Conservation (phyloP, 208 protist species). For the Leishmania turanica region DNA sequence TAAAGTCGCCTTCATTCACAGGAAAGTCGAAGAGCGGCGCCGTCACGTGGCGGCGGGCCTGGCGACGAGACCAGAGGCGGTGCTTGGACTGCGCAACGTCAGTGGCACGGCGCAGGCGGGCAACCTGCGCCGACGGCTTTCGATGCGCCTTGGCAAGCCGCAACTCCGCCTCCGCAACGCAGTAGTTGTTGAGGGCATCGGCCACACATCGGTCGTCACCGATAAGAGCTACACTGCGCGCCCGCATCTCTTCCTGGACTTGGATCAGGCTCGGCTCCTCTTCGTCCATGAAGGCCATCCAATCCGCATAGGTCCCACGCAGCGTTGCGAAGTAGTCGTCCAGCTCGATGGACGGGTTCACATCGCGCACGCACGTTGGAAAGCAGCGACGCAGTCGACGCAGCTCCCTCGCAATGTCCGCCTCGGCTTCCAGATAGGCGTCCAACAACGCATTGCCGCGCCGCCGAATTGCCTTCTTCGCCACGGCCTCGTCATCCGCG, state of each 20-base stretch:
- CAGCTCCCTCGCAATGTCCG: constrained; percentile 36
- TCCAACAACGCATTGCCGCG: constrained; percentile 36
- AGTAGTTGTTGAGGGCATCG: constrained; percentile 46
- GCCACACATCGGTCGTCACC: constrained; percentile 59
- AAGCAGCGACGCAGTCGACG: constrained; percentile 44
- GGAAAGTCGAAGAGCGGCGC: constrained; percentile 24
- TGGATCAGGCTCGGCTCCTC: constrained; percentile 29
- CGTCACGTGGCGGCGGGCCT: constrained; percentile 39
- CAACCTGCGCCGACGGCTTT: constrained; percentile 21
- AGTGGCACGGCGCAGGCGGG: constrained; percentile 16
- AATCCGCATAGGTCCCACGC: constrained; percentile 47
- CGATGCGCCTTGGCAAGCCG: constrained; percentile 36
- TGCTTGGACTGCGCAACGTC: constrained; percentile 55
- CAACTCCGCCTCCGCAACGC: constrained; percentile 46
- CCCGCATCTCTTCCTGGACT: constrained; percentile 47
- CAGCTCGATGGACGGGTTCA: constrained; percentile 56
- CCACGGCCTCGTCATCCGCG: constrained; percentile 25
- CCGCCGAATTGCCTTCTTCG: constrained; percentile 36
- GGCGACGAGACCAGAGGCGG: constrained; percentile 45
- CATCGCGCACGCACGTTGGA: constrained; percentile 64
- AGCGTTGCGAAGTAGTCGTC: constrained; percentile 60
- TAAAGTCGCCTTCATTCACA: constrained; percentile 28
- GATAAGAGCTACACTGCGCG: constrained; percentile 47
- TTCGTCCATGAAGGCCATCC: constrained; percentile 30
- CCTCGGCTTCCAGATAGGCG: constrained; percentile 39